A percentile compares a stretch with the other conserved stretches of the same genome.
Evolutionary conservation across 257 asterid genomes (phyloP).

Genomic region (Gardenia jasminoides): DNA sequence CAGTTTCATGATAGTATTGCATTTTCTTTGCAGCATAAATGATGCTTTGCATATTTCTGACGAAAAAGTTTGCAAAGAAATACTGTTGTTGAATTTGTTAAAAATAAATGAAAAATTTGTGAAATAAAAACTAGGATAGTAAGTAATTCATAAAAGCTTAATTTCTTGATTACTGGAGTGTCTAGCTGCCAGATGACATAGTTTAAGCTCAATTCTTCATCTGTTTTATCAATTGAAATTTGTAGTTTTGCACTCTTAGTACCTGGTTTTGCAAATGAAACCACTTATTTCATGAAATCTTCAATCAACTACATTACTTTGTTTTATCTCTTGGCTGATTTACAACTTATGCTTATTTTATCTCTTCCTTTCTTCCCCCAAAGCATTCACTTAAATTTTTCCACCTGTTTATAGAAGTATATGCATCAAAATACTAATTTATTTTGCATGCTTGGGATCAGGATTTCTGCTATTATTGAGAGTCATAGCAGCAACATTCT

Average conservation of each 20-base stretch:
- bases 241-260: background rate
- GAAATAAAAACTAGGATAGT: background rate
- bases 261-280: background rate
- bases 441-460: constrained; percentile 14
- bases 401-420: background rate
- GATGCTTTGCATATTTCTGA: background rate
- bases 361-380: background rate
- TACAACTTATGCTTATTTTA: background rate
- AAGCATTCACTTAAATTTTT: background rate
- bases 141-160: background rate
- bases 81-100: background rate
- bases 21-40: background rate
- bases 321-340: background rate
- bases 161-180: background rate
- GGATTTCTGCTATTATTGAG: constrained; percentile 66
- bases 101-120: background rate
- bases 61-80: background rate
- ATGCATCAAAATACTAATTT: background rate
- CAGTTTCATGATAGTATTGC: background rate
- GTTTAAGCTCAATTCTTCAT: background rate
- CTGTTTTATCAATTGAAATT: background rate
- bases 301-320: background rate
- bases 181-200: background rate
- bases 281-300: background rate
- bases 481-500: constrained; percentile 83